phyloP scores from a whole-genome alignment of 306 rosid genomes.

The Glycine soja region DNA sequence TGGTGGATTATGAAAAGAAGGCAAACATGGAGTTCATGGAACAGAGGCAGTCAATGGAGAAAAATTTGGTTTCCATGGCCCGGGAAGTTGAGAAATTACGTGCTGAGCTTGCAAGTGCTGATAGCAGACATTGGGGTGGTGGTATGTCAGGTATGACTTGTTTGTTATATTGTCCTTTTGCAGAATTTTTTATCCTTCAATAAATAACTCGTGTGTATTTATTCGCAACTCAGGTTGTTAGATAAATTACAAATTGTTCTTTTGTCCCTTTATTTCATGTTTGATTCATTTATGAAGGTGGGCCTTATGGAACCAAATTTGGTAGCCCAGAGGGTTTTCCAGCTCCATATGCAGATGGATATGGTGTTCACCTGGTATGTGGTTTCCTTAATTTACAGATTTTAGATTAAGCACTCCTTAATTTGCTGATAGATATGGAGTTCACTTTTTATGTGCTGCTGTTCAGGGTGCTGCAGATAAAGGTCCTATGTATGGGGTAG shows the following conservation, averaged over 20 bases:
- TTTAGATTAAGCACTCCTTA: constrained; percentile 18
- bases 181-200: constrained; percentile 35
- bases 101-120: constrained; percentile 73
- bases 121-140: constrained; percentile 80
- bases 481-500: constrained; percentile 64
- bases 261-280: constrained; percentile 2
- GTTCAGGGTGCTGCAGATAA: constrained; percentile 72
- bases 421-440: background rate
- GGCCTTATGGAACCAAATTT: constrained; percentile 70
- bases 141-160: constrained; percentile 57
- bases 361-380: constrained; percentile 76
- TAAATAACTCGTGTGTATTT: constrained; percentile 1
- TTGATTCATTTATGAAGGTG: constrained; percentile 63
- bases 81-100: constrained; percentile 91
- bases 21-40: constrained; percentile 85
- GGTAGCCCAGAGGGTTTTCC: constrained; percentile 64
- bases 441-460: constrained; percentile 44
- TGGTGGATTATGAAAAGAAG: constrained; percentile 82
- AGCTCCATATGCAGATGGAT: constrained; percentile 68
- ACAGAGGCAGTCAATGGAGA: constrained; percentile 92
- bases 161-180: constrained; percentile 28
- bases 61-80: constrained; percentile 87
- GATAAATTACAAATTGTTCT: constrained; percentile 34
- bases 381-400: constrained; percentile 24
- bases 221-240: background rate